Base-by-base conservation (phyloP, 768 basidiomycete species). In the Mycena filopes region DNA sequence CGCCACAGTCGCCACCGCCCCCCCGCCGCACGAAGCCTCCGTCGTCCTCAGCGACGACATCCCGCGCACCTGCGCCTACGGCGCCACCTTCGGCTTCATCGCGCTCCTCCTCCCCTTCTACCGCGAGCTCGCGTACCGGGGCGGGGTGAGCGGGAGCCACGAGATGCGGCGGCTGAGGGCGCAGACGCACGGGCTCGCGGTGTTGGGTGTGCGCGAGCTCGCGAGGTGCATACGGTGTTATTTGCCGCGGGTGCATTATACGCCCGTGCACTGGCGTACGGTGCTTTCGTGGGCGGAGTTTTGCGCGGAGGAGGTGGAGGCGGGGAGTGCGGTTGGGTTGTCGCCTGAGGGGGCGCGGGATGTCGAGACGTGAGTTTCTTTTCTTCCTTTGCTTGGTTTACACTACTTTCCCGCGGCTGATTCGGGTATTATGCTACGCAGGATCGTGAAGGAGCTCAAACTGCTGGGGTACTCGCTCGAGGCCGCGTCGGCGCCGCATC, bases 51-150 rank as follows among this genome's bases (percentile, higher is more conserved):
- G n/a, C n/a, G 51, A 54, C 20, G 26, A 48, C 48, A 12, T 33
- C 5, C 36, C 60, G 11, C 60, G 60, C 28, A 31, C 43, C 1
- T 61, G 42, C 36, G 51, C 33, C 2, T 67, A 58, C 23, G 56
- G 25, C 1, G 20, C 21, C 18, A 38, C 38, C 15, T 60, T 60
- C 33, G 45, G 47, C 12, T 66, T 56, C 33, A 45, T 33, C 12
- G 40, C 46, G 21, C 20, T 68, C 11, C 23, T 60, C 1, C 31
- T 67, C 2, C 47, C 66, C 7, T 60, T 68, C 20, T 60, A 59
- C 46, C 61, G 47, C n/a, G 66, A 68, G 46, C 62, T 68, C 3
- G 53, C 42, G 25, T 31, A 28, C 21, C 66, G 66, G 16, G 60
- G n/a, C n/a, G n/a, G n/a, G n/a, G n/a, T n/a, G n/a, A n/a, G n/a